These are phyloP conservation scores for Groenewaldozyma auringiensis DNA, from an alignment of 1,139 yeast species.

Conservation along the genomic window DNA sequence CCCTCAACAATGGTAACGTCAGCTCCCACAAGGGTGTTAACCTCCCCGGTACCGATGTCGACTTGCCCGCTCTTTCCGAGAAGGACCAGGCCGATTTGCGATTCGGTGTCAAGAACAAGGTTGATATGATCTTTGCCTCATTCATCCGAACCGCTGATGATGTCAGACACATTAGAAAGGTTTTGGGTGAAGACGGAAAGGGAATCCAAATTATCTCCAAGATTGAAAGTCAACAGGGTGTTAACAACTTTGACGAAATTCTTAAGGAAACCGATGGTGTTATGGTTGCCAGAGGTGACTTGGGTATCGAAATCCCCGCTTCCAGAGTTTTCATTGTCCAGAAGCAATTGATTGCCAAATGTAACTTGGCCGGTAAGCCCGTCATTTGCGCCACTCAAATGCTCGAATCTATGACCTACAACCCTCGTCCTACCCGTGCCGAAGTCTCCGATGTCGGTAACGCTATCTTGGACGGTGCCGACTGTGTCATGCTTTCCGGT, in stretches of 20 bases:
- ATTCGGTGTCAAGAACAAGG: slow-evolving; percentile 95
- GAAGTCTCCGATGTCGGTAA: slow-evolving; percentile 99
- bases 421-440: slow-evolving; percentile 99
- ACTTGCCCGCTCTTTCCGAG: slow-evolving; percentile 94
- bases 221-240: slow-evolving; percentile 99
- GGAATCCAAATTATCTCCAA: slow-evolving; percentile 92
- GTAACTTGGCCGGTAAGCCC: slow-evolving; percentile 99
- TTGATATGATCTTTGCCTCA: slow-evolving; percentile 97
- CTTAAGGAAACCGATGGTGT: slow-evolving; percentile 95
- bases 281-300: slow-evolving; percentile 99
- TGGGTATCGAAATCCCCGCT: slow-evolving; percentile 99
- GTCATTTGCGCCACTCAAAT: slow-evolving; percentile 99
- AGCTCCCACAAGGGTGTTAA: slow-evolving; percentile 98
- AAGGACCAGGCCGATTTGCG: slow-evolving; percentile 86
- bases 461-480: slow-evolving; percentile 98
- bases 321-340: slow-evolving; percentile 98
- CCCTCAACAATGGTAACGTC: slow-evolving; percentile 91
- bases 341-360: slow-evolving; percentile 97
- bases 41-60: slow-evolving; percentile 98
- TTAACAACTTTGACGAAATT: slow-evolving; percentile 96
- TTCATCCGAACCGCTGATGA: slow-evolving; percentile 94
- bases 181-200: slow-evolving; percentile 94
- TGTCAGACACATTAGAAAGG: slow-evolving; percentile 82
- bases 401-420: slow-evolving; percentile 99
- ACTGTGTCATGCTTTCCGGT: slow-evolving; percentile 99